Conservation (phyloP, 2,329 filamentous ascomycete genomes). For the Scopulariopsis brevicaulis region DNA sequence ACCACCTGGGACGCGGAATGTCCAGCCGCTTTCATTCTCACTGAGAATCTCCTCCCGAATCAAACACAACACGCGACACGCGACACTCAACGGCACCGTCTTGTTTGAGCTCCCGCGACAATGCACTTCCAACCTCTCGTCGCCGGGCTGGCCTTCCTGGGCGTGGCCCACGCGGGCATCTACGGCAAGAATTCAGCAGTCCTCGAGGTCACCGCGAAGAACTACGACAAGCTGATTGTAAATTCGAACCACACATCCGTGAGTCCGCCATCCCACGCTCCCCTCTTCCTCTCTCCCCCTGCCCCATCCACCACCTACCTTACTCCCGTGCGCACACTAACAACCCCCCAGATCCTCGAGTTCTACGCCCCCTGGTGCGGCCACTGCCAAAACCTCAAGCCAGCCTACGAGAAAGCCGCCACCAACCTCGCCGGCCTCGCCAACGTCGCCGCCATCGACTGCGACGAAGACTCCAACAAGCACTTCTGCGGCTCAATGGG, state of each 20-base stretch:
- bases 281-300: neutral
- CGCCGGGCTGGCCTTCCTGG: slow-evolving; percentile 50
- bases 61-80: neutral
- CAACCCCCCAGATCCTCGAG: slow-evolving; percentile 44
- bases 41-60: neutral
- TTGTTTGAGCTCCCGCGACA: slow-evolving; percentile 7
- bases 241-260: slow-evolving; percentile 89
- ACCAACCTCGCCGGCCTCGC: slow-evolving; percentile 82
- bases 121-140: slow-evolving; percentile 46
- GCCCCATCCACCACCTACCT: no score
- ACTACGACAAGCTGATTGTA: slow-evolving; percentile 71
- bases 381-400: slow-evolving; percentile 92
- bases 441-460: slow-evolving; percentile 90
- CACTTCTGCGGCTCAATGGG: slow-evolving; percentile 74
- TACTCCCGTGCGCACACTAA: neutral
- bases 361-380: slow-evolving; percentile 99
- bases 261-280: slow-evolving; percentile 20
- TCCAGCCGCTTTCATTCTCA: neutral
- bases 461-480: slow-evolving; percentile 91
- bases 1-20: neutral
- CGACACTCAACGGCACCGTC: neutral
- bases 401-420: slow-evolving; percentile 89
- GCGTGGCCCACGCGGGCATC: slow-evolving; percentile 55
- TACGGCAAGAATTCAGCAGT: slow-evolving; percentile 85
- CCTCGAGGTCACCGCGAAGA: slow-evolving; percentile 66